Evolutionary conservation across 2,329 filamentous ascomycete genomes (phyloP), one percentile per base, ranked within the genome.

Genomic region (Endothia cerciana): DNA sequence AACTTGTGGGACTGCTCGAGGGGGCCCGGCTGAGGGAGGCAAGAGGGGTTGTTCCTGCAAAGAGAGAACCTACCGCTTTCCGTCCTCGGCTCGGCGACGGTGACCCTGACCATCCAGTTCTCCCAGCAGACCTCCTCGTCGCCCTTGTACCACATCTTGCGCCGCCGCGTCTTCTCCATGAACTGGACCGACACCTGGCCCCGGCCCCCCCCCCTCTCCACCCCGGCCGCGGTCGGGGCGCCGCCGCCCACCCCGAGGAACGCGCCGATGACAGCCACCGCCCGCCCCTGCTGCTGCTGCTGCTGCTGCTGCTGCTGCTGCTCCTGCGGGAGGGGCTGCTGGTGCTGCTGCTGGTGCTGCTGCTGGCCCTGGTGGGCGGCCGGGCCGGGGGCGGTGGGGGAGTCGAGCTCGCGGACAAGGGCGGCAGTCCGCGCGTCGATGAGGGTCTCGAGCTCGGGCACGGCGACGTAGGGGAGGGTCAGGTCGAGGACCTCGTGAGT

Each of bases 101-200:
- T 96, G 60, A 98, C 91, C 77, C 96, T 92, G 71, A 99, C 81
- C 55, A 91, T 93, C 95, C 95, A 99, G 74, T 88, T 89, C 83
- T 98, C 95, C 95, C 95, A 99, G 77, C 93, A 97, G 22, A 97
- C 89, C 77, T 97, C 94, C 76, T 98, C 94, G 71, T 97, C 94
- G 30, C 88, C 90, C 73, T 78, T 86, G 77, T 92, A 89, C 76
- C 91, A 94, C 1, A 87, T 85, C 82, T 94, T 95, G 72, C 91
- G 87, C 67, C 94, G 86, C 28, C 66, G 60, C 60, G 90, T 91
- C 84, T 94, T 95, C 81, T 99, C 94, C 72, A 96, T 96, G 81
- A 98, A 98, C 80, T 97, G 92, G 41, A 98, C 91, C 2, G 89
- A 88, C 69, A 97, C 87, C 76, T 93, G 89, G 38, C 91, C 93